phyloP scores from a whole-genome alignment of 176 grass and related monocot genomes.

The Aegilops umbellulata region DNA sequence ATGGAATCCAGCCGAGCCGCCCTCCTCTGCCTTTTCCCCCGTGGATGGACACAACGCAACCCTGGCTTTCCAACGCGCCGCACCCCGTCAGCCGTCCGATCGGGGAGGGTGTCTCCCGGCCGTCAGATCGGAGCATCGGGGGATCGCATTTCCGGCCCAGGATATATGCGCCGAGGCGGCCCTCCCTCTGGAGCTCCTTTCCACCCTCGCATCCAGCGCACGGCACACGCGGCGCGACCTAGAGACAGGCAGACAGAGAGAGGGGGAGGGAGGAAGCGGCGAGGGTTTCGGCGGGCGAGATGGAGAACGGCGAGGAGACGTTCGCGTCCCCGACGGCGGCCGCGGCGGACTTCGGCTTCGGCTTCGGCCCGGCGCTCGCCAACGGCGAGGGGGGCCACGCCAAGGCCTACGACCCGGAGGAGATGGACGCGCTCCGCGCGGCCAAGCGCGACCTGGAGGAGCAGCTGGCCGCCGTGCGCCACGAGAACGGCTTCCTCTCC shows the following conservation, averaged over 20 bases:
- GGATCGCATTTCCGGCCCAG: background rate
- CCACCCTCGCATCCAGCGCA: conserved; percentile 25
- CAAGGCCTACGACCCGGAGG: conserved; percentile 31
- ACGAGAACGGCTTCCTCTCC: conserved; percentile 40
- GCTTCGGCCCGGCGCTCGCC: background rate
- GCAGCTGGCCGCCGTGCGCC: conserved; percentile 32
- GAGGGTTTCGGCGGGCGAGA: conserved; percentile 25
- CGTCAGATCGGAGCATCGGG: conserved; percentile 12
- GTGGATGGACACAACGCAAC: background rate
- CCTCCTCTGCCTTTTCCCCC: background rate
- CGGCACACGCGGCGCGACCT: conserved; percentile 13
- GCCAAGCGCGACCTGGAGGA: conserved; percentile 54
- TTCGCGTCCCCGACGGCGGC: conserved; percentile 42
- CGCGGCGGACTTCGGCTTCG: conserved; percentile 22
- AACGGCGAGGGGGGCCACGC: background rate
- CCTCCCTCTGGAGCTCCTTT: background rate
- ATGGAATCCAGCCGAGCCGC: conserved; percentile 2
- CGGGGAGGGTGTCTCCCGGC: rapidly evolving
- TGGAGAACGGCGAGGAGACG: conserved; percentile 59
- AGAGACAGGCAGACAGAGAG: background rate
- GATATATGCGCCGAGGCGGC: conserved; percentile 14
- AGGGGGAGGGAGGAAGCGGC: no score
- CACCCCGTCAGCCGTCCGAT: conserved; percentile 13
- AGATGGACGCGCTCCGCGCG: conserved; percentile 42
- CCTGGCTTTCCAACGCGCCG: background rate